Base-by-base conservation (phyloP, 306 rosid species). In the Trifolium dubium region DNA sequence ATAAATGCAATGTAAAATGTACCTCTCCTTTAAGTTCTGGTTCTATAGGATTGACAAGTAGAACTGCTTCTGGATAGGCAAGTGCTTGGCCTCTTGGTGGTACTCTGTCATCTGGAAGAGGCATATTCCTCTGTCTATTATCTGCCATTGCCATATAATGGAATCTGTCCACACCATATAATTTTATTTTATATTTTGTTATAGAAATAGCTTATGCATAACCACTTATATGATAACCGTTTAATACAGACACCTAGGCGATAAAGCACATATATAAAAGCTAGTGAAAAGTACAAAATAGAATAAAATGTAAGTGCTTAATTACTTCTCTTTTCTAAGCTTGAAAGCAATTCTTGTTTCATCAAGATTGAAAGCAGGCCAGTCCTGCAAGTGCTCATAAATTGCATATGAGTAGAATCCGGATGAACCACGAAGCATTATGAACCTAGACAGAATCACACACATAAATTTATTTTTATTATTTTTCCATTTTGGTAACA, bases 81-180 rank as follows among this genome's bases (percentile, higher is more conserved):
- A 91, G 83, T 40, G 84, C 75, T 85, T 83, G 78, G 66, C 96
- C 83, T 87, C 85, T 83, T 0, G 77, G 83, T 1, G 86, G 85
- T 2, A 8, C 68, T 58, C 98, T 83, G 15, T 93, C 98, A 43
- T 87, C 94, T 5, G 97, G 97, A 61, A 91, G 91, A 28, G 98
- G 98, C 98, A 93, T 88, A 77, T 63, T 73, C 64, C 98, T 89
- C 59, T 88, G 97, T 73, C 96, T 86, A 74, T 91, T 84, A 75
- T 91, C 98, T 7, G 91, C 98, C 83, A 93, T 72, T n/a, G 90
- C 94, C 98, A 93, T 93, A 65, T 89, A 93, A 46, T 84, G 98
- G 78, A 93, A 93, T 93, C 98, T 93, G 58, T 34, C 67, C 63
- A 49, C 46, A 62, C 59, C 43, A 65, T 62, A 10, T 43, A 14